Base-by-base conservation (phyloP, 2,329 filamentous ascomycete species). In the Colletotrichum phormii region DNA sequence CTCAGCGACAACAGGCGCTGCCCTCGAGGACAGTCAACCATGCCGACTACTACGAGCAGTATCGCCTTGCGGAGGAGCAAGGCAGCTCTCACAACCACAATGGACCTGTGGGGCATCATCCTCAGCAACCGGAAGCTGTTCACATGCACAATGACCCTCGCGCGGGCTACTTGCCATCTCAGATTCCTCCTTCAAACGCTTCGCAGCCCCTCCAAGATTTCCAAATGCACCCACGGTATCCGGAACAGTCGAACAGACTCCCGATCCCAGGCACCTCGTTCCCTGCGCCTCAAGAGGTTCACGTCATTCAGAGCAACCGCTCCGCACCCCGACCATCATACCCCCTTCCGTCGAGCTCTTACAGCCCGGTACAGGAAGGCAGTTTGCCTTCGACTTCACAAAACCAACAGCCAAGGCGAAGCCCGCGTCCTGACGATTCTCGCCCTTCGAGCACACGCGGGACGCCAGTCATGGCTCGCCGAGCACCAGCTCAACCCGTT, bases 381-480 rank as follows among this genome's bases (percentile, higher is more conserved):
- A 46, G 54, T 24, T 60, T 72, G 35, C 60, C 66, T 11, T 72
- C 70, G 26, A 69, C 59, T 31, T 64, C 60, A 7, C 66, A 61
- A 35, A 61, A 5, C 2, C 70, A 70, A 18, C 70, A 65, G 12
- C 66, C 55, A 6, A 60, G 70, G n/a, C 70, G 70, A n/a, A 72
- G 70, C 24, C 70, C 70, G 13, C 60, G 64, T 22, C 66, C 66
- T 15, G 66, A 72, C n/a, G 70, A 72, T 1, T 65, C 70, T 22
- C 60, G 70, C 8, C 31, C 66, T 24, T 61, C 70, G n/a, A 70
- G 70, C 29, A 29, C 70, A 13, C 53, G 70, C 5, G 53, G 70
- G 22, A 72, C 70, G 18, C 70, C 70, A 11, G 70, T 72, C 46
- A 70, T 64, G 55, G 55, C 68, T 35, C 70, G 70, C n/a, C 66